Conservation (phyloP, 805 yeast species). For the Kodamaea leandrae region DNA sequence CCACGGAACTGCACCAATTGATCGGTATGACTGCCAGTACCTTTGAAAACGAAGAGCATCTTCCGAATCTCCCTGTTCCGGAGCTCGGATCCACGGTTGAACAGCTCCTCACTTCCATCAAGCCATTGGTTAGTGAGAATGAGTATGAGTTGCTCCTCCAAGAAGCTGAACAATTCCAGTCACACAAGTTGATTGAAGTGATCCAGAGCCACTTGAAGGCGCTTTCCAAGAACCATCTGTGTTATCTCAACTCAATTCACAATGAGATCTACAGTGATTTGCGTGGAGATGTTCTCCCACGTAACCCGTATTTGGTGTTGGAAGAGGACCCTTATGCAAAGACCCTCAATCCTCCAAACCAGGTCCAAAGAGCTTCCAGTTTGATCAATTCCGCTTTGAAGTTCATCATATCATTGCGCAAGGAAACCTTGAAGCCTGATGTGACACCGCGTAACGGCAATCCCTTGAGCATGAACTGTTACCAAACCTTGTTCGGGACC, state of each 20-base stretch:
- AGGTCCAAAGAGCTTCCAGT: conserved; percentile 65
- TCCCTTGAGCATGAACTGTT: conserved; percentile 67
- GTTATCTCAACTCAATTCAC: conserved; percentile 56
- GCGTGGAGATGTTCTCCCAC: conserved; percentile 65
- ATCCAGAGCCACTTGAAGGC: conserved; percentile 55
- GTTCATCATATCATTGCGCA: conserved; percentile 59
- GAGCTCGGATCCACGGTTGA: conserved; percentile 46
- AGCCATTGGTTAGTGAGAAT: conserved; percentile 55
- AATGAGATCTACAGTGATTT: conserved; percentile 57
- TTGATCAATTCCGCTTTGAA: conserved; percentile 64
- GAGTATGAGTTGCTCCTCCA: conserved; percentile 47
- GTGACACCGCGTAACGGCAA: conserved; percentile 46
- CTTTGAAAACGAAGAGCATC: conserved; percentile 37
- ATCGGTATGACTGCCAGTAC: conserved; percentile 20
- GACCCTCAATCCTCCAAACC: conserved; percentile 58
- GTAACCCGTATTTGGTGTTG: conserved; percentile 72
- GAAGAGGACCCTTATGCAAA: conserved; percentile 70
- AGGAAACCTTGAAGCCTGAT: conserved; percentile 56
- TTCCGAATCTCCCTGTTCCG: conserved; percentile 68
- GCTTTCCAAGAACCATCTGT: conserved; percentile 39
- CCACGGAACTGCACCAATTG: not conserved
- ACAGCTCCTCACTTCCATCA: conserved; percentile 54
- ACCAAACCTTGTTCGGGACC: conserved; percentile 65
- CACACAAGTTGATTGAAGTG: conserved; percentile 38
- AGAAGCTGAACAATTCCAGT: conserved; percentile 45